These are phyloP conservation scores for Funneliformis caledonium DNA, from an alignment of 371 early-diverging fungal species.

Conservation along the genomic window DNA sequence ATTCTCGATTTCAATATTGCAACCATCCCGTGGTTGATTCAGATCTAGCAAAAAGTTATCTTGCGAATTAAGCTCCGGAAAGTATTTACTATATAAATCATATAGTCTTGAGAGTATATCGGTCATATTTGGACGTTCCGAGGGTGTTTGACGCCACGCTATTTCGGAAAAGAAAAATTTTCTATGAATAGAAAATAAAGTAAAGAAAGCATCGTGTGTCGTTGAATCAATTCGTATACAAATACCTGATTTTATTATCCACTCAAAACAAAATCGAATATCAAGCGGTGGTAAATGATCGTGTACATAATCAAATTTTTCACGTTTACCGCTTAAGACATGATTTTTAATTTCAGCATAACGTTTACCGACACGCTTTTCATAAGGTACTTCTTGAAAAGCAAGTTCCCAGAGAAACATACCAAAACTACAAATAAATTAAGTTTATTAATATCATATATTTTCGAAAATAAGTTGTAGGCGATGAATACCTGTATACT, in stretches of 20 bases:
- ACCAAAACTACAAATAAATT: not conserved
- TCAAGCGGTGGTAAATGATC: not conserved
- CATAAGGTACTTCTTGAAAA: no score
- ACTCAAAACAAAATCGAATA: not conserved
- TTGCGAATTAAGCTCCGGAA: no score
- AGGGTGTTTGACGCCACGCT: not conserved
- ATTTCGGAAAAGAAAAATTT: not conserved
- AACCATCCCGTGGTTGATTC: not conserved
- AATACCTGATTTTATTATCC: not conserved
- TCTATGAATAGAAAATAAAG: not conserved
- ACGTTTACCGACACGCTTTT: not conserved
- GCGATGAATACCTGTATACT: not conserved
- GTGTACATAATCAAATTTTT: not conserved
- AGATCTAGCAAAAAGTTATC: not conserved
- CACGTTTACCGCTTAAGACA: constrained; percentile 8
- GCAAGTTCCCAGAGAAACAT: no score
- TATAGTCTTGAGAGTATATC: not conserved
- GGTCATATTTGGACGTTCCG: not conserved
- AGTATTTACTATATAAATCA: not conserved
- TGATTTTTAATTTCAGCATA: constrained; percentile 3
- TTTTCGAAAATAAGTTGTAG: not conserved
- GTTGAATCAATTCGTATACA: not conserved
- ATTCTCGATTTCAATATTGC: not conserved
- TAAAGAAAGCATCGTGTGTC: not conserved
- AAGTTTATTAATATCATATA: not conserved